Base-by-base conservation (phyloP, 768 basidiomycete species). In the Mycena metata region DNA sequence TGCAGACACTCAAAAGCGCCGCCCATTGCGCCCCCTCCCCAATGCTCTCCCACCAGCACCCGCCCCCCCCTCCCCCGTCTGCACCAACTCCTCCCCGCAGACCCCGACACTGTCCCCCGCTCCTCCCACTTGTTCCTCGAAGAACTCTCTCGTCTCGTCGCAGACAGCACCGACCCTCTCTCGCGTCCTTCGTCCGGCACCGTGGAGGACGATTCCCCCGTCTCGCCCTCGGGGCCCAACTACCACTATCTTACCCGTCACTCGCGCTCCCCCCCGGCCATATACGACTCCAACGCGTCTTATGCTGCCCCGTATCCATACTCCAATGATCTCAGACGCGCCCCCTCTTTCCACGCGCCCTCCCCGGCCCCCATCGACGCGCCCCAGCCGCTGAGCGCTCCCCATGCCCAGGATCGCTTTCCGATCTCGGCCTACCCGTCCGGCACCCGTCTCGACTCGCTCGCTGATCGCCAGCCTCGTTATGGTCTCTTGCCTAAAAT, bases 341-440 rank as follows among this genome's bases (percentile, higher is more conserved):
- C 55, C 47, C 41, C 42, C 23, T 39, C 61, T 3, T 52, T 43
- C 30, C 61, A 45, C 2, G 43, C 13, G 1, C n/a, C 52, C 10
- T 84, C 85, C 15, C 84, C 85, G 47, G 84, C 85, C 64, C 83
- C 84, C 47, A 76, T 79, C 7, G 85, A 80, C 69, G 79, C 83
- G 75, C 80, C 58, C 49, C 58, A 58, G 19, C 77, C 82, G 39
- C 76, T 80, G 67, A 81, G 79, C 64, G 81, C 84, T 70, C 83
- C 83, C 55, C 82, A 80, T 64, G 76, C 84, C 58, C 83, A 84
- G 66, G 79, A 81, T 72, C 83, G 83, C 61, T 86, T 86, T 75
- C 47, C 30, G 19, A 46, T 76, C 83, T 77, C 84, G 82, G 55
- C 62, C 23, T 68, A 63, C 26, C 39, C 73, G 51, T 56, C 75